Evolutionary conservation across 768 basidiomycete species (phyloP), one percentile per base, ranked within the genome.

Genomic region (Fomitopsis serialis): DNA sequence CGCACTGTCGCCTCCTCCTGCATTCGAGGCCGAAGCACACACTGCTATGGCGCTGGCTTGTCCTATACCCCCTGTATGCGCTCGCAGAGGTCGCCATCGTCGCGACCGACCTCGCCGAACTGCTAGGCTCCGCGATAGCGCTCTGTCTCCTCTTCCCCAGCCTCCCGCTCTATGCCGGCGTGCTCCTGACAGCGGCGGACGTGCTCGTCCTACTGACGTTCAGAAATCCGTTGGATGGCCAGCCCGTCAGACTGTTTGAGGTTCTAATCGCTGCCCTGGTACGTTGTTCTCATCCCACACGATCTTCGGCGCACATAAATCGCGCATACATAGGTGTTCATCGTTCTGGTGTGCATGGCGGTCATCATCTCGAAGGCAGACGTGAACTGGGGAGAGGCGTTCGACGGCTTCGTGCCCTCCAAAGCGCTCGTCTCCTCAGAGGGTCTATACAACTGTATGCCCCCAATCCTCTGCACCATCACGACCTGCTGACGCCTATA

Each of bases 281-380:
- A 60, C 44, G 79, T 63, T 19, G 10, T 8, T 40, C 21, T 44
- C 45, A 29, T 3, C 9, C 35, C 15, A n/a, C 45, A n/a, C 1
- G 35, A 10, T 13, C 27, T 27, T 56, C 5, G 25, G 19, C 44
- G 34, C 11, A 46, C 24, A 25, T 35, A 64, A 19, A 62, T 34
- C 13, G 11, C 15, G 37, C 17, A 9, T 43, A 22, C 40, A 5
- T 37, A 61, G 67, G 61, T 63, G 17, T 57, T 61, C 48, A 58
- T 59, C 81, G 86, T 95, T 0, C 75, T 97, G 29, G 73, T 87
- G 22, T 89, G 85, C 69, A 90, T 95, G 77, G 72, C 78, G 34
- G 71, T 93, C 35, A 80, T 97, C 58, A 82, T 94, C 44, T 74
- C 87, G 25, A 84, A 78, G 63, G 77, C 92, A 13, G 56, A 79